phyloP scores from a whole-genome alignment of 495 filamentous ascomycete genomes.

The Aspergillus affinis region DNA sequence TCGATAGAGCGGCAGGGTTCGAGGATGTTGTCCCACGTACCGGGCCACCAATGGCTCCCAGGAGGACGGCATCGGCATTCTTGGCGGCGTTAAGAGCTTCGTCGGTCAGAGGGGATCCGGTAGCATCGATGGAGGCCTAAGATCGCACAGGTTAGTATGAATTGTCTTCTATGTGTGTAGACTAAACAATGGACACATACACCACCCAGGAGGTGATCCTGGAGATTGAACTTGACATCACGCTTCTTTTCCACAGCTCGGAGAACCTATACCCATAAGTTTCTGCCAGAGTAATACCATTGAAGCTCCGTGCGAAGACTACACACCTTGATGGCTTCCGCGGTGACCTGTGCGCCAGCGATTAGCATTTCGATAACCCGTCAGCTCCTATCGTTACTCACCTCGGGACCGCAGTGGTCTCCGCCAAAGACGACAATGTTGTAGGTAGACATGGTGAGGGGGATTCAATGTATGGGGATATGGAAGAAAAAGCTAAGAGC shows the following conservation, averaged over 20 bases:
- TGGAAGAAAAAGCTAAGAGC: constrained; percentile 17
- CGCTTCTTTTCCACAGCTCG: constrained; percentile 69
- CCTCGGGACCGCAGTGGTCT: constrained; percentile 96
- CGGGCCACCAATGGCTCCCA: constrained; percentile 94
- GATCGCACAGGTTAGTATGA: constrained; percentile 5
- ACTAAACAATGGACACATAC: constrained; percentile 53
- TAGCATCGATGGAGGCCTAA: constrained; percentile 80
- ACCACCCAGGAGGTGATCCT: constrained; percentile 89
- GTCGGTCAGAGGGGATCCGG: constrained; percentile 75
- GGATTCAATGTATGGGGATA: constrained; percentile 11
- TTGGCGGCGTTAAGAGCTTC: constrained; percentile 84
- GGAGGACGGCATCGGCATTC: constrained; percentile 84
- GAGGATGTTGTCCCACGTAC: constrained; percentile 43
- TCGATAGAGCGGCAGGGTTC: background rate
- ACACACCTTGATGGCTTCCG: constrained; percentile 81
- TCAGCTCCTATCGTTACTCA: constrained; percentile 34
- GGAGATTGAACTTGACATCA: constrained; percentile 78
- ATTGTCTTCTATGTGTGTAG: background rate
- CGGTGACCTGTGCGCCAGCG: constrained; percentile 46
- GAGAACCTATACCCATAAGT: constrained; percentile 45
- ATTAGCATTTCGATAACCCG: constrained; percentile 16
- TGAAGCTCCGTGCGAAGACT: background rate
- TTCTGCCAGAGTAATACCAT: background rate
- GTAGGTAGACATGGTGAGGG: constrained; percentile 45
- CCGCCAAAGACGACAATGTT: constrained; percentile 74